Percentiles rank a stretch among this genome's conserved stretches.
Conservation (phyloP, 805 yeast genomes). For the Yarrowia alimentaria region DNA sequence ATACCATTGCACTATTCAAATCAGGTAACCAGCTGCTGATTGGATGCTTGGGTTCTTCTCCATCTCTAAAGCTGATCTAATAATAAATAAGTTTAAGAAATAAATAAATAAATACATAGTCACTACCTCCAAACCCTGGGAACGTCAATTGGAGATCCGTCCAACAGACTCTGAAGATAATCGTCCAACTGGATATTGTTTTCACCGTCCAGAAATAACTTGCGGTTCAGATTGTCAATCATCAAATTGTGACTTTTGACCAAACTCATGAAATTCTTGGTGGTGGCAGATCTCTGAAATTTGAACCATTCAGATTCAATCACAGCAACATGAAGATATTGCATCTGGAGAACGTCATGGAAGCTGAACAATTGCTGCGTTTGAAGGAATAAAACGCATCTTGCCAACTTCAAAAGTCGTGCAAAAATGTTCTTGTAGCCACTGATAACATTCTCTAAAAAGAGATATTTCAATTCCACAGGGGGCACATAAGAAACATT, state of each 20-base stretch:
- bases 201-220: neutral
- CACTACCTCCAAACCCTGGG: constrained; percentile 8
- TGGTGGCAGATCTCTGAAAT: neutral
- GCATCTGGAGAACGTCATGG: constrained; percentile 4
- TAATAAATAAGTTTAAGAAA: neutral
- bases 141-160: neutral
- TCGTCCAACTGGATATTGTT: neutral
- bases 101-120: constrained; percentile 3
- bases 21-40: too few species aligned
- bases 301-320: constrained; percentile 8
- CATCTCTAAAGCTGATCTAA: too few species aligned
- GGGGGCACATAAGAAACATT: constrained; percentile 10
- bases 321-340: constrained; percentile 1
- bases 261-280: constrained; percentile 9
- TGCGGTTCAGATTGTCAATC: neutral
- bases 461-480: constrained; percentile 7
- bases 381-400: constrained; percentile 2
- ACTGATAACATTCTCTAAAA: neutral
- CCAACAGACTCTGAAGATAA: constrained; percentile 6
- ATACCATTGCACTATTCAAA: too few species aligned
- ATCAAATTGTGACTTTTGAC: constrained; percentile 2
- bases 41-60: too few species aligned
- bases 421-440: constrained; percentile 2
- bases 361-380: neutral
- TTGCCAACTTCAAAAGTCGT: constrained; percentile 1